Conservation (phyloP, 192 early-diverging fungal genomes). For the Podila verticillata region DNA sequence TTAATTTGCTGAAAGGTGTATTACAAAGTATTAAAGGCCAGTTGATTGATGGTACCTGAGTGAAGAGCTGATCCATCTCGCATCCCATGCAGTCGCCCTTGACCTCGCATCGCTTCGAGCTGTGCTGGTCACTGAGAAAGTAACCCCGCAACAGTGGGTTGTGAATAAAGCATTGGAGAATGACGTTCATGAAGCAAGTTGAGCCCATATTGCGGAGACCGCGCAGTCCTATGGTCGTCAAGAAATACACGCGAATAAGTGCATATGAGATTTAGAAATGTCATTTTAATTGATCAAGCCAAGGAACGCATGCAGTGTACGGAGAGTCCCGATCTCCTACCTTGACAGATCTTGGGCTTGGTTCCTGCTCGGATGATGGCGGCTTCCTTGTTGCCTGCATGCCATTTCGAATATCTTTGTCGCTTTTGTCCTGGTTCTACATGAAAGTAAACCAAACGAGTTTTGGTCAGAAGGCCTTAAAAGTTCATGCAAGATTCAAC, state of each 20-base stretch:
- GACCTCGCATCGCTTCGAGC: constrained; percentile 66
- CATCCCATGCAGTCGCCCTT: constrained; percentile 88
- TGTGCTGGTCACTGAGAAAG: constrained; percentile 94
- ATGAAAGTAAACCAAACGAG: too few species aligned
- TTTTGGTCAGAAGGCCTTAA: too few species aligned
- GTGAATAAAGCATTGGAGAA: constrained; percentile 91
- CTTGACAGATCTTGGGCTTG: constrained; percentile 59
- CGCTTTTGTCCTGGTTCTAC: constrained; percentile 61
- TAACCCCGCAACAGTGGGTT: constrained; percentile 91
- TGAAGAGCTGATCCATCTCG: constrained; percentile 87
- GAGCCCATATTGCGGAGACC: constrained; percentile 93
- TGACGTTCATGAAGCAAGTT: constrained; percentile 96
- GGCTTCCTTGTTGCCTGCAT: constrained; percentile 65
- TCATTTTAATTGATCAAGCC: too few species aligned
- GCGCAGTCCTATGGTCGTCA: constrained; percentile 68
- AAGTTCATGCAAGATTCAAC: too few species aligned
- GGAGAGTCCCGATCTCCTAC: constrained; percentile 11
- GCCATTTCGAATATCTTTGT: constrained; percentile 62
- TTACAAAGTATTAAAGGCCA: not conserved
- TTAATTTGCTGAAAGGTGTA: too few species aligned
- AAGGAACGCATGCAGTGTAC: too few species aligned
- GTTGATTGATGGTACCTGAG: constrained; percentile 62
- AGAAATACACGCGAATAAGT: constrained; percentile 13
- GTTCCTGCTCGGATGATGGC: constrained; percentile 59
- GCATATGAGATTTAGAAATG: too few species aligned